These are phyloP conservation scores for Boletus speciosus DNA, from an alignment of 768 basidiomycete species.

Conservation along the genomic window DNA sequence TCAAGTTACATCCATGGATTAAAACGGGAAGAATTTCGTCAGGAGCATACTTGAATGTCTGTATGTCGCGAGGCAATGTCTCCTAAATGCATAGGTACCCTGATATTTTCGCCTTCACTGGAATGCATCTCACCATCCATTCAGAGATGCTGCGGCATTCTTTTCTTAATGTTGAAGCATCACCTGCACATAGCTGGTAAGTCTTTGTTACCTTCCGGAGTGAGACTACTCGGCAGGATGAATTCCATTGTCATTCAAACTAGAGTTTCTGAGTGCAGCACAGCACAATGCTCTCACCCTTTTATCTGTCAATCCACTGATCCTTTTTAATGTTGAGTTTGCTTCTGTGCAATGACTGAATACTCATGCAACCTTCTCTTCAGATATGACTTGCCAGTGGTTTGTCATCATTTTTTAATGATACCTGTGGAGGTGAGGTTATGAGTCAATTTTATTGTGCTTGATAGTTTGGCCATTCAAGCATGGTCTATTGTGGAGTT, in stretches of 20 bases:
- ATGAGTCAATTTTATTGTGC: no score
- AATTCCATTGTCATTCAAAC: conserved; percentile 47
- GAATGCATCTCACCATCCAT: conserved; percentile 6
- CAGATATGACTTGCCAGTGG: background rate
- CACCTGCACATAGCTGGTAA: background rate
- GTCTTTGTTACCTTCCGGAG: conserved; percentile 4
- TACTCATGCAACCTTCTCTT: conserved; percentile 1
- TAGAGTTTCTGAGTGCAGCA: conserved; percentile 85
- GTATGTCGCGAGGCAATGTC: conserved; percentile 48
- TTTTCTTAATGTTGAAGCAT: background rate
- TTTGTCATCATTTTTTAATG: no score
- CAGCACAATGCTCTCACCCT: conserved; percentile 64
- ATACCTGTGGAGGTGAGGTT: no score
- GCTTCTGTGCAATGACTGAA: background rate
- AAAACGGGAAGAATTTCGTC: no score
- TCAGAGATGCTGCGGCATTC: background rate
- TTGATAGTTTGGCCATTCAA: no score
- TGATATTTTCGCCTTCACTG: conserved; percentile 42
- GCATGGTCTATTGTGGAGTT: no score
- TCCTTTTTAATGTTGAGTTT: conserved; percentile 6
- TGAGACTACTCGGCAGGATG: conserved; percentile 41
- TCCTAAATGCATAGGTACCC: conserved; percentile 87
- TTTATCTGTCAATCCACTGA: conserved; percentile 67
- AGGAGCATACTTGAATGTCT: conserved; percentile 39
- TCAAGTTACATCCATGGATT: conserved; percentile 44